Conservation (phyloP, 345 rosid genomes). For the Mangifera indica region DNA sequence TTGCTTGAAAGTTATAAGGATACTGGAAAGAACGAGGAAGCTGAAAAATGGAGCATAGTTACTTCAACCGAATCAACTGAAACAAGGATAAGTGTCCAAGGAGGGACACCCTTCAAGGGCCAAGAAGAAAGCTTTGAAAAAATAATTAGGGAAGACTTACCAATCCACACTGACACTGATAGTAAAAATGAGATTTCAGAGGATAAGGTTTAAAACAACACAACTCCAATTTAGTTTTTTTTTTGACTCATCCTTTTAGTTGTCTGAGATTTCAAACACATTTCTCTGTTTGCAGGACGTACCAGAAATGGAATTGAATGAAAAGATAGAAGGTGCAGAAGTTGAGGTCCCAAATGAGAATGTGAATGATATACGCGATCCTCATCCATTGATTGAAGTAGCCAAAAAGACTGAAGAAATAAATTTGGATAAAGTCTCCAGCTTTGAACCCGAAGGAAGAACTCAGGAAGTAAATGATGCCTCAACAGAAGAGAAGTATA, state of each 20-base stretch:
- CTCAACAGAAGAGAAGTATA: conserved; percentile 1
- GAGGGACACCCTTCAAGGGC: conserved; percentile 7
- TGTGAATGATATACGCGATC: no score
- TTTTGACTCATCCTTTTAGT: background rate
- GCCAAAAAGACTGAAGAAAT: no score
- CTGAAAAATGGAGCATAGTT: conserved; percentile 9
- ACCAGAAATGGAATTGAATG: conserved; percentile 2
- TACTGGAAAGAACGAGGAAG: conserved; percentile 2
- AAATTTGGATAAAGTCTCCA: no score
- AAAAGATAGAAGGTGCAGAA: conserved; percentile 11
- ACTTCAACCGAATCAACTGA: conserved; percentile 13
- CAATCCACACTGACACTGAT: background rate
- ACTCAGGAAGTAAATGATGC: conserved; percentile 7
- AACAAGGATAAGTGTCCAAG: background rate
- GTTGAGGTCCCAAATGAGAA: conserved; percentile 1
- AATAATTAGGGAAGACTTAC: conserved; percentile 17
- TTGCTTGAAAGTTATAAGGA: background rate
- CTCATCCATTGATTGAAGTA: no score
- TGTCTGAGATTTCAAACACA: background rate
- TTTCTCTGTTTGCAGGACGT: conserved; percentile 20
- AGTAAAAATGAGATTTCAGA: conserved; percentile 1
- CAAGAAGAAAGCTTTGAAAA: conserved; percentile 20
- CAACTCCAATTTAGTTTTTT: background rate
- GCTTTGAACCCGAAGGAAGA: conserved; percentile 23
- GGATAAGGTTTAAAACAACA: conserved; percentile 15